These are phyloP conservation scores for Neobulgaria alba DNA, from an alignment of 2,329 filamentous ascomycete genomes.

Conservation along the genomic window DNA sequence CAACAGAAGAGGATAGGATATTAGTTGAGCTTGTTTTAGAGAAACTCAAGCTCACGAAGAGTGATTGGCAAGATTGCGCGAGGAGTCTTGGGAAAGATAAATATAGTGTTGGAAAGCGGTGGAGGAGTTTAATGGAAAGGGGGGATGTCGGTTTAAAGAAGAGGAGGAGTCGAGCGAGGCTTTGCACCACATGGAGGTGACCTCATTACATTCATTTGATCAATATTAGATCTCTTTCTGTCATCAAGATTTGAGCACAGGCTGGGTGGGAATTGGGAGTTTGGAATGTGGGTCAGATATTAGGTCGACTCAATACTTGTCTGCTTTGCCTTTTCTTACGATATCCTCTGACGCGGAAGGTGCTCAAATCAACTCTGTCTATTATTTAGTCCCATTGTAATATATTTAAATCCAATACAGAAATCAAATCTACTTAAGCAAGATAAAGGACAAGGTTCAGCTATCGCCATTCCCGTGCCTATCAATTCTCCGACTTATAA, in stretches of 20 bases:
- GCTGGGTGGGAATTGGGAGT: no score
- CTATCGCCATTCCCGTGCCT: no score
- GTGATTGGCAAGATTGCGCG: conserved; percentile 61
- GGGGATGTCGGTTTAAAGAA: conserved; percentile 51
- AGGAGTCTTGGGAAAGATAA: conserved; percentile 53
- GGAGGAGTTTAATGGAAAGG: conserved; percentile 52
- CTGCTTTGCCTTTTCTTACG: neutral
- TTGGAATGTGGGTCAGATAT: no score
- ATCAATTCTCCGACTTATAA: no score
- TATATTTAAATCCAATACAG: no score
- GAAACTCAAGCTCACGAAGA: conserved; percentile 55
- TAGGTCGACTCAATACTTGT: no score
- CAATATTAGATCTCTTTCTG: no score
- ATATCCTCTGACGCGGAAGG: neutral
- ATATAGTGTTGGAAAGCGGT: conserved; percentile 47
- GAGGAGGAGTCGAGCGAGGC: neutral
- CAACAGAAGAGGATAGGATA: conserved; percentile 53
- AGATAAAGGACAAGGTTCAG: no score
- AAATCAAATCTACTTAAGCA: no score
- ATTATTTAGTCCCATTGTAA: no score
- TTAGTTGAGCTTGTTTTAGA: conserved; percentile 60
- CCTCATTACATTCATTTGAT: no score
- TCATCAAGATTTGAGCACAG: no score
- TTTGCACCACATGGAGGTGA: neutral
- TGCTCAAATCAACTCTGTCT: neutral